Conservation (phyloP, 2,329 filamentous ascomycete species). For the Beauveria sp. region DNA sequence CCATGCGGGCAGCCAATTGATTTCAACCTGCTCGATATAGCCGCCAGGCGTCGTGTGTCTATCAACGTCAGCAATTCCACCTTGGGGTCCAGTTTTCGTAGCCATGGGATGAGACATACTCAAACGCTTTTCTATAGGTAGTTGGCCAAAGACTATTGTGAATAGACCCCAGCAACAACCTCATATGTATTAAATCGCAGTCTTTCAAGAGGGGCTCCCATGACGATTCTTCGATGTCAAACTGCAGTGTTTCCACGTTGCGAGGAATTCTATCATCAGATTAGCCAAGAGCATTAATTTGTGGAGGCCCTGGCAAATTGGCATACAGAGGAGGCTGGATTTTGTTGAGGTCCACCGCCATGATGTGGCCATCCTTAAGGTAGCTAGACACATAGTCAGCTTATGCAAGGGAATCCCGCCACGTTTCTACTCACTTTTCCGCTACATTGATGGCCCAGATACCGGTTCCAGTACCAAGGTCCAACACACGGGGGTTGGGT, state of each 20-base stretch:
- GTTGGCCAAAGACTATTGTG: conserved; percentile 57
- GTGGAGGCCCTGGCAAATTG: not conserved
- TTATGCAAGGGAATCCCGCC: not conserved
- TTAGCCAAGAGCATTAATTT: conserved; percentile 13
- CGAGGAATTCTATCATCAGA: conserved; percentile 54
- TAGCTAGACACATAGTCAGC: conserved; percentile 16
- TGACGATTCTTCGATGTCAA: conserved; percentile 64
- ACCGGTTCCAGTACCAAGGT: conserved; percentile 78
- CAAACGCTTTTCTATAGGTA: conserved; percentile 63
- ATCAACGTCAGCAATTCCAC: conserved; percentile 5
- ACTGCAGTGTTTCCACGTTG: conserved; percentile 47
- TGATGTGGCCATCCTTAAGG: conserved; percentile 22
- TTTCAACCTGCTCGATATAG: conserved; percentile 79
- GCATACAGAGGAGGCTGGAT: conserved; percentile 33
- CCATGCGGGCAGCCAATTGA: conserved; percentile 71
- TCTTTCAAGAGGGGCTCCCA: conserved; percentile 48
- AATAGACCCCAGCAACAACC: conserved; percentile 72
- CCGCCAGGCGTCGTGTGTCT: conserved; percentile 76
- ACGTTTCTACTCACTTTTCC: conserved; percentile 46
- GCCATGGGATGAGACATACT: conserved; percentile 37
- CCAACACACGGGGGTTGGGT: conserved; percentile 34
- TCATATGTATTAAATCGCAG: conserved; percentile 79
- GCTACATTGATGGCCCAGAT: conserved; percentile 89
- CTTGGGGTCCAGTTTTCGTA: not conserved
- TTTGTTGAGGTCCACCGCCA: conserved; percentile 33